Evolutionary conservation across 2,329 filamentous ascomycete species (phyloP), one percentile per base, ranked within the genome.

Genomic region (Calonectria crousiana): DNA sequence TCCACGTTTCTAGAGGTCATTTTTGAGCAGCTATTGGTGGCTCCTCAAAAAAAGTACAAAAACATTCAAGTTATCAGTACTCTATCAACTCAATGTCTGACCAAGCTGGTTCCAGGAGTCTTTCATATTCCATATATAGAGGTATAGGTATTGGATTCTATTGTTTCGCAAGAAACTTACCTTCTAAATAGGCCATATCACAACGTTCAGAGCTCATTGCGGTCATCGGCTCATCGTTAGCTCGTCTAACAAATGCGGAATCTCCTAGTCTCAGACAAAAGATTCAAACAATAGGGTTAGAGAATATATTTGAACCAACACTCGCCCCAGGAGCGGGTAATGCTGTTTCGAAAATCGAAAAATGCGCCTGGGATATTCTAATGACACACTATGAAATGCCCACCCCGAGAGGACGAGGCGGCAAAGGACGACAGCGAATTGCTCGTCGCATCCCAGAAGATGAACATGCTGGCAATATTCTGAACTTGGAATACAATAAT

Each of bases 51-150:
- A 56, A 78, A 69, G 34, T 77, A 76, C 13, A 77, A 74, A 47
- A 78, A 77, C 0, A 72, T 84, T 8, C 74, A 69, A 56, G 67
- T 81, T 1, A 23, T 71, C 8, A 70, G 77, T 2, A 72, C 71
- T n/a, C 77, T 56, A 14, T 52, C 74, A 20, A 52, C 76, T 4
- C 74, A 75, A 16, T 78, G 82, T 10, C 76, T 86, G 13, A 74
- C 75, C 2, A 72, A 70, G 3, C 58, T 86, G 8, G 79, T 80
- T 5, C 85, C 85, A 0, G 83, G 83, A 20, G 83, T 86, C 20
- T 86, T 86, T 34, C 76, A 85, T 65, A 77, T 83, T 32, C 76
- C 79, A 20, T 85, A 85, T 77, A 77, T 86, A 16, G 81, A 81
- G 76, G 85, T 85, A 78, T 44, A 71, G 26, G 3, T 16, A 11